phyloP scores from a whole-genome alignment of 768 basidiomycete species.

The Calvatia gigantea region DNA sequence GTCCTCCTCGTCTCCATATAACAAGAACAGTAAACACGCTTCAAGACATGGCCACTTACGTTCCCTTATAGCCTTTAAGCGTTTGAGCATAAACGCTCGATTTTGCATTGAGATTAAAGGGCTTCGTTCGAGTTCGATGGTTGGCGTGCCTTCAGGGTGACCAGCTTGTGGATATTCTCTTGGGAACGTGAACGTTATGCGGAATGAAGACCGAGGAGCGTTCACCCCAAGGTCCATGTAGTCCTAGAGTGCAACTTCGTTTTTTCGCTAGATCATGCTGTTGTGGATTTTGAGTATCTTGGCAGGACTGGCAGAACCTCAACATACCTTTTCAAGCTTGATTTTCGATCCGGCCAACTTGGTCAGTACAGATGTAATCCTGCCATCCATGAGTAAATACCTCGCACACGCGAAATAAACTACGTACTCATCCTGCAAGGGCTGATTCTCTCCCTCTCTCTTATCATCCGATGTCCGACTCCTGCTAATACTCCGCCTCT shows the following conservation, averaged over 20 bases:
- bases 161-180: slow-evolving; percentile 66
- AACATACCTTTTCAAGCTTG: slow-evolving; percentile 76
- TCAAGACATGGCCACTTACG: slow-evolving; percentile 81
- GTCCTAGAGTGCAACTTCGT: slow-evolving; percentile 78
- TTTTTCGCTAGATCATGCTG: slow-evolving; percentile 69
- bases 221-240: slow-evolving; percentile 92
- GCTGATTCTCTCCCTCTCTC: slow-evolving; percentile 36
- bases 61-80: slow-evolving; percentile 69
- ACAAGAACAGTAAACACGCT: slow-evolving; percentile 75
- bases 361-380: slow-evolving; percentile 70
- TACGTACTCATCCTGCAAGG: slow-evolving; percentile 71
- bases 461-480: slow-evolving; percentile 31
- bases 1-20: slow-evolving; percentile 65
- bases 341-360: slow-evolving; percentile 67
- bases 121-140: slow-evolving; percentile 80
- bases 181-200: slow-evolving; percentile 88
- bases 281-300: slow-evolving; percentile 6
- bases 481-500: slow-evolving; percentile 48
- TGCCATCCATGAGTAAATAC: slow-evolving; percentile 24
- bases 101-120: slow-evolving; percentile 76
- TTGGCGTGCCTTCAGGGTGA: slow-evolving; percentile 64
- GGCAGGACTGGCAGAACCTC: background rate
- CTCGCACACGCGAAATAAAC: background rate
- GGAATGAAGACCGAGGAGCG: slow-evolving; percentile 78
- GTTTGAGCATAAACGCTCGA: slow-evolving; percentile 75